Evolutionary conservation across 129 eudicot genomes (phyloP).

Genomic region (Tanacetum coccineum): DNA sequence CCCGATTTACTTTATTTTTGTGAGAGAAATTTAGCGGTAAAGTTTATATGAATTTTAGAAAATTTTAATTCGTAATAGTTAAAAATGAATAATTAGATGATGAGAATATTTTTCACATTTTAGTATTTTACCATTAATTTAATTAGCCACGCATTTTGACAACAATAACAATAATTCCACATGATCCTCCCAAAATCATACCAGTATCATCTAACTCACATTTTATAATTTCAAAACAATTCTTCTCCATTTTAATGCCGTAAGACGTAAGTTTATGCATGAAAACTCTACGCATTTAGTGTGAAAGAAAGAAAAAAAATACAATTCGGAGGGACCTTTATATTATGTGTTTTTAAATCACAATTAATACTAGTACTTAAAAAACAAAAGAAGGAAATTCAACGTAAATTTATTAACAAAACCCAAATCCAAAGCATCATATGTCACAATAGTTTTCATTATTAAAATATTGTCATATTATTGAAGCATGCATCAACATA

Average conservation of each 20-base stretch:
- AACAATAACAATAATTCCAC: no score
- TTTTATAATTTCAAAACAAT: no score
- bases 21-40: no score
- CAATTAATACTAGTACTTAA: neutral
- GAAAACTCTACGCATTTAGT: neutral
- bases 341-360: neutral
- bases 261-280: neutral
- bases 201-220: no score
- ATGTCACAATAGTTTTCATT: conserved; percentile 8
- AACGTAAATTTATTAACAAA: conserved; percentile 17
- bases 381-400: conserved; percentile 14
- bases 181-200: no score
- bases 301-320: neutral
- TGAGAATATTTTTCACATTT: no score
- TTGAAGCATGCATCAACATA: conserved; percentile 32
- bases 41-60: no score
- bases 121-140: no score
- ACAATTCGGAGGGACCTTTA: neutral
- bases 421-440: conserved; percentile 25
- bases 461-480: conserved; percentile 6
- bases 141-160: no score
- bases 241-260: neutral
- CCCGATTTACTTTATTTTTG: no score
- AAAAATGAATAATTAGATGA: no score
- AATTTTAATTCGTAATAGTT: no score